These are phyloP conservation scores for Boletus vermiculosoides DNA, from an alignment of 768 basidiomycete species.

Conservation along the genomic window DNA sequence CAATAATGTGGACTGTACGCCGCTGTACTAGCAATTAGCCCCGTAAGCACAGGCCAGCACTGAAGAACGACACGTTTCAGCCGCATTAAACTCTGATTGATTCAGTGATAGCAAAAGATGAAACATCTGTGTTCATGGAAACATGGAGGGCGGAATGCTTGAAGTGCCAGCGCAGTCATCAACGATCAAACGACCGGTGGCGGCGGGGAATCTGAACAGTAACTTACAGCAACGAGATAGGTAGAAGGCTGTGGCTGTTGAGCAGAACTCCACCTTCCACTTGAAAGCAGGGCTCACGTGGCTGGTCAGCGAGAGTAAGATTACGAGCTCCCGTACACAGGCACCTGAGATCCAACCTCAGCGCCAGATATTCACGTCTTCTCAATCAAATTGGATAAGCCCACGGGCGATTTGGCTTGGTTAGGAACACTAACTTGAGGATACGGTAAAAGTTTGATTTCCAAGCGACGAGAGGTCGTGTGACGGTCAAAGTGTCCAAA, in stretches of 20 bases:
- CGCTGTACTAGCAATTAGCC: conserved; percentile 6
- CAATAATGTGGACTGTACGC: neutral
- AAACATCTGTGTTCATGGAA: conserved; percentile 20
- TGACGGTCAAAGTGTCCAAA: neutral
- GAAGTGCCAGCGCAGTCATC: conserved; percentile 12
- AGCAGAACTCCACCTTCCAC: neutral
- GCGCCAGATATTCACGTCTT: neutral
- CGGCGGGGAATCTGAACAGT: neutral
- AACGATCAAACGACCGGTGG: conserved; percentile 5
- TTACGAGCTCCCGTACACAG: conserved; percentile 3
- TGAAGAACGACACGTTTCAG: conserved; percentile 25
- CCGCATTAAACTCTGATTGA: conserved; percentile 23
- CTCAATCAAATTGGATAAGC: conserved; percentile 1
- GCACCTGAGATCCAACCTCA: conserved; percentile 24
- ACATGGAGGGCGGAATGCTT: conserved; percentile 5
- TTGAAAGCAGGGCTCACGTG: neutral
- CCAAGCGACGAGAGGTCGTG: neutral
- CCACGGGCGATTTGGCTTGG: neutral
- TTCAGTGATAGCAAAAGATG: conserved; percentile 12
- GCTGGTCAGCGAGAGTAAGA: neutral
- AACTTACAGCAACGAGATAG: conserved; percentile 1
- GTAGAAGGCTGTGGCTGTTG: conserved; percentile 1
- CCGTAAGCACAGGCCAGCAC: conserved; percentile 10
- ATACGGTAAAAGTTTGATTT: neutral
- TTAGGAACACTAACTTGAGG: neutral